Evolutionary conservation across 176 grass and related monocot genomes (phyloP), one percentile per base, ranked within the genome.

Genomic region (Aegilops tauschii): DNA sequence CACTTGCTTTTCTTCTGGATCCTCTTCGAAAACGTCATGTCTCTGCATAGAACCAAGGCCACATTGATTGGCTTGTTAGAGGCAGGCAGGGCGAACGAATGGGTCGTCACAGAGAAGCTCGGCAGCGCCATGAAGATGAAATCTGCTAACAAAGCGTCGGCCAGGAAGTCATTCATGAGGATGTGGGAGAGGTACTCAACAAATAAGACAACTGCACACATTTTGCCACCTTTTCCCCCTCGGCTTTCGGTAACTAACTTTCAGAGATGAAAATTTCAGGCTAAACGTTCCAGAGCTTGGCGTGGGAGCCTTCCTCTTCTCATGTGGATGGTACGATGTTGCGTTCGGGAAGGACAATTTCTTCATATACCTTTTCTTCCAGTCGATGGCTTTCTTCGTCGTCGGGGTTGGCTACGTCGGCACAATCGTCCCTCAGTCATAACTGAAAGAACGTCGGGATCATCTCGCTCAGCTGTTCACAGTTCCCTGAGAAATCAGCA

Each of bases 1-100:
- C 95, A 98, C 72, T 88, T 98, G 85, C 90, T 92, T 65, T 89
- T 95, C 79, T 98, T 98, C 86, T 98, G 92, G 92, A 94, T 97
- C 73, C 86, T 88, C 72, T 97, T 97, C 20, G 95, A 97, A 83
- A 97, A 97, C 11, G 95, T 95, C 47, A 98, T 98, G 95, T 93
- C 93, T 9, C 77, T 92, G 80, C 95, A 98, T 56, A 90, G 95
- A 85, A 83, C 89, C 12, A 91, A 94, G 63, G 95, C 95, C 62
- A 90, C 87, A 2, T 74, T 98, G 58, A 93, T 94, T 8, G 95
- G 95, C 62, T 64, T 98, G 75, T 87, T 90, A 58, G 93, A 95
- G 82, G 87, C 93, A 12, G 91, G 88, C 77, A 88, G 91, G 81
- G 95, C 81, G 11, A 98, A 98, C 9, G 95, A 97, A 82, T 97